Evolutionary conservation across 768 basidiomycete genomes (phyloP).

Genomic region (Leccinum ochraceum): DNA sequence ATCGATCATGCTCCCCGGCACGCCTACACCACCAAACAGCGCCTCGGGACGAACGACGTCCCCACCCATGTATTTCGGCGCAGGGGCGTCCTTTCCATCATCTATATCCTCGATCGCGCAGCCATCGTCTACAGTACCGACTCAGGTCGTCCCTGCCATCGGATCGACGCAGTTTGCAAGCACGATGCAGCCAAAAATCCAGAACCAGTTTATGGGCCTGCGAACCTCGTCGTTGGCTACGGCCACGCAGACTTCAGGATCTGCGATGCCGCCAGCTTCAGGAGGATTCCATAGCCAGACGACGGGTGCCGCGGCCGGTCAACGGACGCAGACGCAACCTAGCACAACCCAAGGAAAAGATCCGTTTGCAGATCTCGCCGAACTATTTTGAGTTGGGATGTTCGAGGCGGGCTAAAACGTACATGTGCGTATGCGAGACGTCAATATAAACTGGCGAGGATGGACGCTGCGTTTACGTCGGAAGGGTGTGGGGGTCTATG

Average conservation of each 20-base stretch:
- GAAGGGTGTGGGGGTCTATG: neutral
- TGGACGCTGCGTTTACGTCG: constrained; percentile 6
- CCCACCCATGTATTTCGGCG: constrained; percentile 13
- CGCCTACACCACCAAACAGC: constrained; percentile 33
- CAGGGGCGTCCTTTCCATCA: constrained; percentile 1
- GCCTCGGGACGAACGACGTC: constrained; percentile 14
- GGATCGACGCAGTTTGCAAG: constrained; percentile 13
- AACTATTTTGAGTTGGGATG: constrained; percentile 55
- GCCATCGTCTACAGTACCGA: constrained; percentile 2
- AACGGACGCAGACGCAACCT: constrained; percentile 27
- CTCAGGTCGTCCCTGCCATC: neutral
- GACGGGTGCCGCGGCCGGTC: constrained; percentile 10
- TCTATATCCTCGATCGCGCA: constrained; percentile 9
- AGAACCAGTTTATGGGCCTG: constrained; percentile 8
- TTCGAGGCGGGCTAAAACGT: neutral
- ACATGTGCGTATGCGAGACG: neutral
- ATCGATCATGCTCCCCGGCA: constrained; percentile 44
- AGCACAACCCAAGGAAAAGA: constrained; percentile 53
- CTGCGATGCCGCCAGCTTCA: constrained; percentile 13
- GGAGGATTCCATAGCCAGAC: constrained; percentile 8
- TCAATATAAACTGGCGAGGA: neutral
- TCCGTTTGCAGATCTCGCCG: constrained; percentile 82
- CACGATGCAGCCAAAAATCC: constrained; percentile 22
- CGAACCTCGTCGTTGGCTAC: constrained; percentile 15
- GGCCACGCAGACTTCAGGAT: constrained; percentile 13